Evolutionary conservation across 371 early-diverging fungal genomes (phyloP).

Genomic region (Homolaphlyctis polyrhiza): DNA sequence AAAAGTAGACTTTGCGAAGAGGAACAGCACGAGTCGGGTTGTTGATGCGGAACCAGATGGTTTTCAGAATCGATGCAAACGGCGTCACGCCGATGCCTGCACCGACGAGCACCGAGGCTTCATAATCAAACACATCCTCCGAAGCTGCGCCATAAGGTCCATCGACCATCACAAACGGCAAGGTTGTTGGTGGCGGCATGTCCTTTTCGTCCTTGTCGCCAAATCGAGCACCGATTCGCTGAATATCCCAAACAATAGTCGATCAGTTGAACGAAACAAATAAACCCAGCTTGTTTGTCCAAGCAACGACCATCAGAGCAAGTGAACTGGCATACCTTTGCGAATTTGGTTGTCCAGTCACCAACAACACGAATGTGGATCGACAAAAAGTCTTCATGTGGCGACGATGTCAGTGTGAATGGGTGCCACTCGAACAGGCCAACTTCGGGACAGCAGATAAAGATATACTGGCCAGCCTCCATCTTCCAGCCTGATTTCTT

Average conservation of each 20-base stretch:
- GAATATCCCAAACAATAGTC: too few relatives aligned
- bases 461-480: slow-evolving; percentile 68
- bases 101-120: slow-evolving; percentile 63
- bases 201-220: slow-evolving; percentile 37
- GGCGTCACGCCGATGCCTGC: slow-evolving; percentile 54
- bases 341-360: slow-evolving; percentile 74
- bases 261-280: too few relatives aligned
- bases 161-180: slow-evolving; percentile 70
- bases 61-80: slow-evolving; percentile 52
- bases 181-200: slow-evolving; percentile 29
- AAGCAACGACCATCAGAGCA: too few relatives aligned
- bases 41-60: slow-evolving; percentile 50
- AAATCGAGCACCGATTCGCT: slow-evolving; percentile 58
- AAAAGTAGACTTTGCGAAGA: slow-evolving; percentile 77
- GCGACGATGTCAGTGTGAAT: slow-evolving; percentile 80
- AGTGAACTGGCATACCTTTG: too few relatives aligned
- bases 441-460: slow-evolving; percentile 59
- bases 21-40: slow-evolving; percentile 38
- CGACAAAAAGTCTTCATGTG: slow-evolving; percentile 69
- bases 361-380: slow-evolving; percentile 78
- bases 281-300: too few relatives aligned
- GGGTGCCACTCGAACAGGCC: slow-evolving; percentile 76
- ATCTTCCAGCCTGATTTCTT: slow-evolving; percentile 52
- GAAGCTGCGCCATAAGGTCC: slow-evolving; percentile 84
- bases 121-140: slow-evolving; percentile 83